A percentile compares a stretch with the other conserved stretches of the same genome.
These are phyloP conservation scores for Xylaria sp. DNA, from an alignment of 2,329 filamentous ascomycete genomes.

Conservation along the genomic window DNA sequence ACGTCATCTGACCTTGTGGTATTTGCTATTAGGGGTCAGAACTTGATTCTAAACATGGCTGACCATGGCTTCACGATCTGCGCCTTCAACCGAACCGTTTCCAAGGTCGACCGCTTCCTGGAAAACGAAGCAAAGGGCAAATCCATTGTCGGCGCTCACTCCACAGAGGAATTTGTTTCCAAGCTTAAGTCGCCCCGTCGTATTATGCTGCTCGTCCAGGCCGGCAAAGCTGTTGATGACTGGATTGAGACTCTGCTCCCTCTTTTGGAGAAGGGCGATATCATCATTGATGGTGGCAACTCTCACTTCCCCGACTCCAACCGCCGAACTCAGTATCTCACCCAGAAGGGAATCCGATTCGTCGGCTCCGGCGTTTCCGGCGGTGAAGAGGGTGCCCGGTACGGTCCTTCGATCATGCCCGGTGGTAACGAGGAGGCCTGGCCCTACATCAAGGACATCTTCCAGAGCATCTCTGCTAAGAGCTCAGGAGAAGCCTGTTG, in stretches of 20 bases:
- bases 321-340: constrained; percentile 90
- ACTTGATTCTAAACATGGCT: constrained; percentile 87
- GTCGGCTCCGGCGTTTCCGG: constrained; percentile 97
- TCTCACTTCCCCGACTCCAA: constrained; percentile 99
- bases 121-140: constrained; percentile 94
- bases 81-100: constrained; percentile 97
- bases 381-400: constrained; percentile 98
- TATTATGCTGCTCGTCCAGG: constrained; percentile 99
- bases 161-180: constrained; percentile 89
- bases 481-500: constrained; percentile 97
- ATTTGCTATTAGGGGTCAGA: constrained; percentile 65
- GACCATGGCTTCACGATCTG: constrained; percentile 95
- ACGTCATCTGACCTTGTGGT: constrained; percentile 27
- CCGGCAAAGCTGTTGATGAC: constrained; percentile 95
- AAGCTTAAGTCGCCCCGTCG: constrained; percentile 98
- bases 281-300: constrained; percentile 99
- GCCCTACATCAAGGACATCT: constrained; percentile 98
- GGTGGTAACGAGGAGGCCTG: constrained; percentile 98
- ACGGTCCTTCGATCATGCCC: constrained; percentile 97
- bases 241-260: constrained; percentile 96
- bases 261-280: constrained; percentile 83
- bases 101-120: constrained; percentile 96
- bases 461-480: constrained; percentile 98
- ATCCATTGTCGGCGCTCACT: constrained; percentile 91
- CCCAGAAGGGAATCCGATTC: constrained; percentile 87